A percentile compares a stretch with the other conserved stretches of the same genome.
phyloP scores from a whole-genome alignment of 768 basidiomycete species.

The Psilocybe tampanensis region DNA sequence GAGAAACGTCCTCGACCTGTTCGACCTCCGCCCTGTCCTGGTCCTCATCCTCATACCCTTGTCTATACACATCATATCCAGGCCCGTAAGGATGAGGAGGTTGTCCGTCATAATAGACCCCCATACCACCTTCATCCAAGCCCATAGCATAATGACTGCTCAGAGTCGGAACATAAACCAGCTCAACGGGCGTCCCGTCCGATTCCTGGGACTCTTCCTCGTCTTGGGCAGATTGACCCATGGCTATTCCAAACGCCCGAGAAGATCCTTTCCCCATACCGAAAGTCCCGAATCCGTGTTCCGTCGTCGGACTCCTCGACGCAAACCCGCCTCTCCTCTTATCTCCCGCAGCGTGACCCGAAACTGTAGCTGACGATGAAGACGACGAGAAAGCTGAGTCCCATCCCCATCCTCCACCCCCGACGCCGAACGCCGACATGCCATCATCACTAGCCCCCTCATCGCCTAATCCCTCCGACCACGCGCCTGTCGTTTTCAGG shows the following conservation, averaged over 20 bases:
- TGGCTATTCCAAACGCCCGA: slow-evolving; percentile 16
- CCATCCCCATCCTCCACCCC: slow-evolving; percentile 13
- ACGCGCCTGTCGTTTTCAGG: slow-evolving; percentile 72
- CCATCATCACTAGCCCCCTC: slow-evolving; percentile 43
- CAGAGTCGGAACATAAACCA: slow-evolving; percentile 69
- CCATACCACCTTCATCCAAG: slow-evolving; percentile 11
- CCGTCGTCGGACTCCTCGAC: not conserved
- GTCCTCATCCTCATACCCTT: not conserved
- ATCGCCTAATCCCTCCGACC: slow-evolving; percentile 53
- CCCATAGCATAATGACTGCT: slow-evolving; percentile 37
- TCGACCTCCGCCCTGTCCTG: slow-evolving; percentile 10
- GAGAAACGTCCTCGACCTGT: slow-evolving; percentile 16
- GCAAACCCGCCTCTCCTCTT: not conserved
- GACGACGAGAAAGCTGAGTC: not conserved
- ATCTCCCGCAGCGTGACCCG: no score
- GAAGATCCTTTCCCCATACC: slow-evolving; percentile 8
- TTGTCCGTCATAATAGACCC: slow-evolving; percentile 5
- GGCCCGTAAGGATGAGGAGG: not conserved
- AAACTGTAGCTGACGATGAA: not conserved
- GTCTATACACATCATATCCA: not conserved
- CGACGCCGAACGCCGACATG: slow-evolving; percentile 14
- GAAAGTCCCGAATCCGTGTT: not conserved
- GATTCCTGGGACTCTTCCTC: slow-evolving; percentile 23
- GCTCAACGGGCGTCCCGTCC: slow-evolving; percentile 59
- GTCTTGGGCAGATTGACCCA: slow-evolving; percentile 14